phyloP scores from a whole-genome alignment of 2,329 filamentous ascomycete species.

The Fragosphaeria purpurea region DNA sequence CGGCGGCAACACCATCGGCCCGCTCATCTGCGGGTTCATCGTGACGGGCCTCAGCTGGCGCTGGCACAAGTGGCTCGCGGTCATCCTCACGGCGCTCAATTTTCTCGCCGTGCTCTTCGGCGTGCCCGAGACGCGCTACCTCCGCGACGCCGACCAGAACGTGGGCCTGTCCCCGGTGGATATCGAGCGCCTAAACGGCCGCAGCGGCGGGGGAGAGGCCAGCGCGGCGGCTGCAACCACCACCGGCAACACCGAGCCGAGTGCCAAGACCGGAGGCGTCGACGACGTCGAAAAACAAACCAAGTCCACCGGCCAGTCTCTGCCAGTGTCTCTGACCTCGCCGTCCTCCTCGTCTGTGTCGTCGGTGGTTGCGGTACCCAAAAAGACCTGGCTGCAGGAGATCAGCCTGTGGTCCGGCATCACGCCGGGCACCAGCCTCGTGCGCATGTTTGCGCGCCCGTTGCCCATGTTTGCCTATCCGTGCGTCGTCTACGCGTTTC shows the following conservation, averaged over 20 bases:
- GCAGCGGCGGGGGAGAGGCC: background rate
- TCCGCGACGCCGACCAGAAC: constrained; percentile 14
- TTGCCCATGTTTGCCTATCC: constrained; percentile 22
- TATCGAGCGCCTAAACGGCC: too few relatives aligned
- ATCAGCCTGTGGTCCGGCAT: constrained; percentile 19
- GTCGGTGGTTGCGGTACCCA: constrained; percentile 2
- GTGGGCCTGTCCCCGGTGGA: background rate
- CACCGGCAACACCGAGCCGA: background rate
- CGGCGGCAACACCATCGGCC: constrained; percentile 21
- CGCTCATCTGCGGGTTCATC: constrained; percentile 22
- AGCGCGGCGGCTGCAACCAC: background rate
- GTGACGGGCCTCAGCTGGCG: constrained; percentile 20
- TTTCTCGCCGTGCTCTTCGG: constrained; percentile 20
- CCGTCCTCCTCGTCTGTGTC: background rate
- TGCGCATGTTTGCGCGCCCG: constrained; percentile 20
- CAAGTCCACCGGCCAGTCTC: background rate
- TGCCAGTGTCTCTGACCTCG: too few relatives aligned
- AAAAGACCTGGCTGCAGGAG: constrained; percentile 18
- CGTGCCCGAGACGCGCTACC: constrained; percentile 21
- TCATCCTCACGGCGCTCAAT: constrained; percentile 19
- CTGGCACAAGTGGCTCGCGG: constrained; percentile 23
- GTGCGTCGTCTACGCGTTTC: constrained; percentile 21
- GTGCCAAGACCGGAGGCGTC: too few relatives aligned
- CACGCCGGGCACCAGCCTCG: constrained; percentile 15
- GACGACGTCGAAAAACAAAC: background rate